These are phyloP conservation scores for Trichoderma sp. DNA, from an alignment of 2,329 filamentous ascomycete species.

Conservation along the genomic window DNA sequence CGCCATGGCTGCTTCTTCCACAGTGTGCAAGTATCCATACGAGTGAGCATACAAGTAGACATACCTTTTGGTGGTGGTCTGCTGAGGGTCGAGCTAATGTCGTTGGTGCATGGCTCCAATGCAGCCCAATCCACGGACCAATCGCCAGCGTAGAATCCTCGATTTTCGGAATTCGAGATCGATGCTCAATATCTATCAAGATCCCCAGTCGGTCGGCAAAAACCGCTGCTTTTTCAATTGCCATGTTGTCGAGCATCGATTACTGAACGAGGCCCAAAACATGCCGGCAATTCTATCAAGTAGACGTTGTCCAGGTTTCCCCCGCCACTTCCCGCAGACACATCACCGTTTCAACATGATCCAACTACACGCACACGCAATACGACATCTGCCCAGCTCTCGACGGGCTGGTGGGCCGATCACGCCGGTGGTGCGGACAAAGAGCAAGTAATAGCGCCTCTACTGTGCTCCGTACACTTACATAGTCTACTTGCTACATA, in stretches of 20 bases:
- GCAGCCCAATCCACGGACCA: constrained; percentile 11
- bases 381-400: neutral
- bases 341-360: neutral
- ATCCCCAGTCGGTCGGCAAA: neutral
- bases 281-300: neutral
- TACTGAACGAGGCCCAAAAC: too few relatives aligned
- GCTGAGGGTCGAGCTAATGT: constrained; percentile 8
- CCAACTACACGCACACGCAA: neutral
- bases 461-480: too few relatives aligned
- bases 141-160: neutral
- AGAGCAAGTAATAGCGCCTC: neutral
- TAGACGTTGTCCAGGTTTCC: neutral
- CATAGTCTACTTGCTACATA: too few relatives aligned
- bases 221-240: neutral
- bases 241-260: neutral
- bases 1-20: neutral
- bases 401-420: constrained; percentile 17
- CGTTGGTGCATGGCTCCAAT: constrained; percentile 13
- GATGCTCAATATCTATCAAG: constrained; percentile 8
- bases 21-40: neutral
- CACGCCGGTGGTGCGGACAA: neutral
- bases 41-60: neutral
- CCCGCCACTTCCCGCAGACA: neutral
- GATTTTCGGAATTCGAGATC: constrained; percentile 18
- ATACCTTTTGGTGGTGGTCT: neutral